Evolutionary conservation across 2,329 filamentous ascomycete genomes (phyloP), one percentile per base, ranked within the genome.

Genomic region (Furcasterigmium sp.): DNA sequence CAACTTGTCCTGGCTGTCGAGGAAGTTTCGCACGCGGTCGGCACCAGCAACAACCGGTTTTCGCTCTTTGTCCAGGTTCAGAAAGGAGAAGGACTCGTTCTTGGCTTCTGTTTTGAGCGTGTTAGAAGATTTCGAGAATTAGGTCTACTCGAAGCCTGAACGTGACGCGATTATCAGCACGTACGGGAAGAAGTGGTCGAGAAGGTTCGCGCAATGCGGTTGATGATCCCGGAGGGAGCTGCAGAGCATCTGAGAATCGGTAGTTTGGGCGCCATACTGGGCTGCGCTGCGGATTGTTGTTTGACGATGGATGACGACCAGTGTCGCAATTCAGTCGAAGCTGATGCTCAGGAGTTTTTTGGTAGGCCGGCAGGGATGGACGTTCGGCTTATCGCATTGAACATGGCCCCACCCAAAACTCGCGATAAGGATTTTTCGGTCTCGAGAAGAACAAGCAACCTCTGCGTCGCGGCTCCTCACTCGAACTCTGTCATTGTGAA

Each of bases 181-280:
- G 40, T 41, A 49, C 48, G 37, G 42, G 36, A 17, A 9, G 23
- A 37, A 10, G 44, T 49, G 8, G 48, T 44, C 8, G 48, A 49
- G 19, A 51, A 48, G 2, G 46, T 44, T 25, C 46, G 46, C 17
- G 46, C 42, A 8, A 49, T 28, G 13, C 42, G 48, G 35, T 32
- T 25, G 23, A 49, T 36, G 14, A 49, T 47, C 37, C 41, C 40
- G 17, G 38, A 29, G 10, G 48, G 46, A 4, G 42, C 48, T 39
- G 38, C 46, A 37, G 37, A 36, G 46, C 37, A 40, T 23, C 43
- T 30, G 11, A 57, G 28, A 1, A 55, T 42, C 9, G 63, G 56
- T 55, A 70, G 56, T 53, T 66, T 57, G 15, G 65, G 65, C 44
- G 67, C 62, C 70, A 73, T 73, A 19, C 18, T 40, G 41, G 14